Conservation (phyloP, 441 rosid species). For the Dalechampia spathulata region DNA sequence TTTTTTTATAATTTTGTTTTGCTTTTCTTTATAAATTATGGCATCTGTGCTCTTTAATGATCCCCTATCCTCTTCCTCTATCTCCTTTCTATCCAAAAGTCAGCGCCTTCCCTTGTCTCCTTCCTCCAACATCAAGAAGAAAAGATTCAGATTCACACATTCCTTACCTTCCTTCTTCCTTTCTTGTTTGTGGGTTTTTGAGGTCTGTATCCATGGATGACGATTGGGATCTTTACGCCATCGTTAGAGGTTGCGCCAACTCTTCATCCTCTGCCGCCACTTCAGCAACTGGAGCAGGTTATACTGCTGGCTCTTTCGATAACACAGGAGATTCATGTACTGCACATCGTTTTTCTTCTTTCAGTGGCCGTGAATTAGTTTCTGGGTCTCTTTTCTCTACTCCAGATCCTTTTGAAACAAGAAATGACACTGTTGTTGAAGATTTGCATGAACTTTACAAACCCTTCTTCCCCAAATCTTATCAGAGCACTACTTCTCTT, state of each 20-base stretch:
- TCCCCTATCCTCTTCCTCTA: constrained; percentile 13
- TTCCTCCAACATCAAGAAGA: constrained; percentile 32
- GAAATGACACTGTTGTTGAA: constrained; percentile 22
- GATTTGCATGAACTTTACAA: constrained; percentile 65
- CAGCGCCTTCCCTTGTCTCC: constrained; percentile 86
- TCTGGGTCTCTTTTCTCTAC: constrained; percentile 16
- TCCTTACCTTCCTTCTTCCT: not conserved
- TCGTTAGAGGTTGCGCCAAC: constrained; percentile 71
- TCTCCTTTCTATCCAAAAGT: constrained; percentile 44
- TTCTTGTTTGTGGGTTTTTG: too few relatives aligned
- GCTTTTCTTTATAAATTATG: constrained; percentile 23
- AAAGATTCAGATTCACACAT: constrained; percentile 17
- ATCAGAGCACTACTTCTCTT: too few relatives aligned
- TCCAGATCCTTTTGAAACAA: constrained; percentile 34
- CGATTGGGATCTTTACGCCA: constrained; percentile 97
- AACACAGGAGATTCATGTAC: constrained; percentile 15
- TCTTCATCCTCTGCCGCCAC: constrained; percentile 23
- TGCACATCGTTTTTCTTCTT: constrained; percentile 19
- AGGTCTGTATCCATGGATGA: constrained; percentile 47
- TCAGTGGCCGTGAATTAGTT: constrained; percentile 11
- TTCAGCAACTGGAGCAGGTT: constrained; percentile 9
- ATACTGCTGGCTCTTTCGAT: constrained; percentile 22
- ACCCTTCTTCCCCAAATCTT: constrained; percentile 49
- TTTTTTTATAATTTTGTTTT: too few relatives aligned
- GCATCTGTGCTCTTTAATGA: constrained; percentile 20